Percentiles rank a stretch among this genome's conserved stretches.
Evolutionary conservation across 2,329 filamentous ascomycete species (phyloP).

Genomic region (Trichoderma koningiopsis): DNA sequence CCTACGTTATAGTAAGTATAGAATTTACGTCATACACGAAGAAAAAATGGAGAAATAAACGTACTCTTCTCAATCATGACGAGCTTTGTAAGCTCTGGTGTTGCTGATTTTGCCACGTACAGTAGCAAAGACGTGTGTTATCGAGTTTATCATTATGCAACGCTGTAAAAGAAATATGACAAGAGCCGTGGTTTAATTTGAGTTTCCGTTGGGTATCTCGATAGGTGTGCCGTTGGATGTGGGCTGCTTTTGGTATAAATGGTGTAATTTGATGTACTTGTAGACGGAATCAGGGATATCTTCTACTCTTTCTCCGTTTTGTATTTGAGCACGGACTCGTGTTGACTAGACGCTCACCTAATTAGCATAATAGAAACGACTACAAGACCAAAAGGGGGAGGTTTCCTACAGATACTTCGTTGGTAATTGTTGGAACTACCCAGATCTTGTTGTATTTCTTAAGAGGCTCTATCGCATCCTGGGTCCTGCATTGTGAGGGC

Average conservation of each 20-base stretch:
- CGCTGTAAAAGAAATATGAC: background rate
- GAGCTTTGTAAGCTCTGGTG: slow-evolving; percentile 6
- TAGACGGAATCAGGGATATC: slow-evolving; percentile 72
- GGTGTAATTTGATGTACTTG: slow-evolving; percentile 66
- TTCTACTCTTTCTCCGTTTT: slow-evolving; percentile 74
- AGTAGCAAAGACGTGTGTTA: background rate
- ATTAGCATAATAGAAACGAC: background rate
- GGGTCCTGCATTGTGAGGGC: slow-evolving; percentile 74
- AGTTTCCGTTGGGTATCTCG: slow-evolving; percentile 11
- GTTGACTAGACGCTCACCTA: slow-evolving; percentile 61
- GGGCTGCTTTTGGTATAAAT: slow-evolving; percentile 50
- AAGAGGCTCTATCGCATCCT: slow-evolving; percentile 75
- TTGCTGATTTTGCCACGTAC: background rate
- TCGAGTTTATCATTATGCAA: slow-evolving; percentile 9
- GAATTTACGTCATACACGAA: too few relatives aligned
- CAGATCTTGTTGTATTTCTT: slow-evolving; percentile 79
- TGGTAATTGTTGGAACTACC: slow-evolving; percentile 82
- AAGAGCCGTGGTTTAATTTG: background rate
- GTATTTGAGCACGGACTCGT: slow-evolving; percentile 76
- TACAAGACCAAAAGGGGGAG: background rate
- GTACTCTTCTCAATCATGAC: background rate
- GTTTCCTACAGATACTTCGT: slow-evolving; percentile 50
- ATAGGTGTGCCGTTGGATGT: background rate
- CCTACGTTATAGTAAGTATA: background rate
- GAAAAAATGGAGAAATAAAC: background rate